phyloP scores from a whole-genome alignment of 2,329 filamentous ascomycete genomes.

The Blumeriella jaapii region DNA sequence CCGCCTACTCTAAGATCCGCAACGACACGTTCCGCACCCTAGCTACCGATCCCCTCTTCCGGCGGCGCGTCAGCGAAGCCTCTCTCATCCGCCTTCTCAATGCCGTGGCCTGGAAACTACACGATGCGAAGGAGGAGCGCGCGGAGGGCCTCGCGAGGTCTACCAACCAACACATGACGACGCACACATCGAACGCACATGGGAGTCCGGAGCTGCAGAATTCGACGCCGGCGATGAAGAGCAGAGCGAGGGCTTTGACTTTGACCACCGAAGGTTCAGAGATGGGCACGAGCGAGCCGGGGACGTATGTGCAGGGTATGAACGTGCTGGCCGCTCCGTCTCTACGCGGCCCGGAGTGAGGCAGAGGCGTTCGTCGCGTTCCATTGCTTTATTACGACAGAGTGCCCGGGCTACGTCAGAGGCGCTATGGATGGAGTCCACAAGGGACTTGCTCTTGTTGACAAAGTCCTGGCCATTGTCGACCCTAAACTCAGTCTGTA shows the following conservation, averaged over 20 bases:
- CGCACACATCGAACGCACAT: constrained; percentile 18
- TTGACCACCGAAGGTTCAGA: constrained; percentile 55
- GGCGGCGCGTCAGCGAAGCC: constrained; percentile 87
- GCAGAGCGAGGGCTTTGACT: constrained; percentile 42
- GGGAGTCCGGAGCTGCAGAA: constrained; percentile 23
- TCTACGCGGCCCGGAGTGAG: constrained; percentile 90
- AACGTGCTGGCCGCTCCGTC: constrained; percentile 92
- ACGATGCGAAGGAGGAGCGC: constrained; percentile 54
- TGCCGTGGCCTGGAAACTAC: constrained; percentile 85
- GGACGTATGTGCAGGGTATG: constrained; percentile 97
- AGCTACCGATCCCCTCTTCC: constrained; percentile 93
- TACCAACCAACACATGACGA: constrained; percentile 10
- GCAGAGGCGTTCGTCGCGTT: constrained; percentile 91
- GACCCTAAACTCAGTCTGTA: constrained; percentile 80
- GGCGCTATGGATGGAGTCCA: constrained; percentile 97
- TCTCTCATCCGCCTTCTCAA: constrained; percentile 90
- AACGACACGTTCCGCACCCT: constrained; percentile 97
- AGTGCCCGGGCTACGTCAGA: constrained; percentile 87
- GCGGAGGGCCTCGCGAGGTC: constrained; percentile 10
- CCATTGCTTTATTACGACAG: constrained; percentile 72
- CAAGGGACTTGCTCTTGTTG: constrained; percentile 78
- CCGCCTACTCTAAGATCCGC: constrained; percentile 92
- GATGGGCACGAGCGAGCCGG: constrained; percentile 50
- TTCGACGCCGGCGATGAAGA: constrained; percentile 27
- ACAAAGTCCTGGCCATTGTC: constrained; percentile 83